These are phyloP conservation scores for Aureobasidium subglaciale DNA, from an alignment of 2,329 filamentous ascomycete species.

Conservation along the genomic window DNA sequence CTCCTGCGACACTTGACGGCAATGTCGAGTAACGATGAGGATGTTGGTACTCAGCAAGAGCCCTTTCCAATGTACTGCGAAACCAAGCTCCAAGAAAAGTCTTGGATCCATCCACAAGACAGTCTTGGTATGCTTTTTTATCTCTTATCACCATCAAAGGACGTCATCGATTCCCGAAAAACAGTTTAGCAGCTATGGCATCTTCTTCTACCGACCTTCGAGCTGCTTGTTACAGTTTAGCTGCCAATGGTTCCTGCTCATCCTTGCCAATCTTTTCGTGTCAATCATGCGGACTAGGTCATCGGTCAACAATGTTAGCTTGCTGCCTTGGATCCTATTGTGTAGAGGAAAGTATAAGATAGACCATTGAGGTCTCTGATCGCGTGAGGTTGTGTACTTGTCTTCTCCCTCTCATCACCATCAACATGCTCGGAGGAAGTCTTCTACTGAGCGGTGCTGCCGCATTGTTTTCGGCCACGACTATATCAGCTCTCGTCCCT, in stretches of 20 bases:
- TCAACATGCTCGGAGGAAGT: not conserved
- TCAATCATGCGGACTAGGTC: not conserved
- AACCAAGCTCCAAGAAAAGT: not conserved
- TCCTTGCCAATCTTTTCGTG: conserved; percentile 1
- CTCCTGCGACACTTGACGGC: too few relatives aligned
- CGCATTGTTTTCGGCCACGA: not conserved
- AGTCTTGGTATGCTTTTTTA: not conserved
- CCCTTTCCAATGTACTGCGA: too few relatives aligned
- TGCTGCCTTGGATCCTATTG: not conserved
- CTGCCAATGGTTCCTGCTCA: not conserved
- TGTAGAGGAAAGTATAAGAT: conserved; percentile 9
- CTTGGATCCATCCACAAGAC: not conserved
- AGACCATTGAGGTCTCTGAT: not conserved
- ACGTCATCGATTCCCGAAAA: not conserved
- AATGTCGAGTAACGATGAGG: too few relatives aligned
- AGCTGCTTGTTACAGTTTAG: conserved; percentile 14
- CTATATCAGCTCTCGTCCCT: not conserved
- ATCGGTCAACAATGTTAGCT: not conserved
- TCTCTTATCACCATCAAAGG: not conserved
- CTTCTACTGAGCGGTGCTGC: not conserved
- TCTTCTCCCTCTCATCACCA: not conserved
- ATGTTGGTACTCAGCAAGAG: too few relatives aligned
- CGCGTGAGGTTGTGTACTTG: not conserved
- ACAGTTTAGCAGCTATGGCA: not conserved
- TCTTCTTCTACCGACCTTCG: not conserved